Evolutionary conservation across 2,329 filamentous ascomycete species (phyloP).

Genomic region (Fusarium tjaetaba): DNA sequence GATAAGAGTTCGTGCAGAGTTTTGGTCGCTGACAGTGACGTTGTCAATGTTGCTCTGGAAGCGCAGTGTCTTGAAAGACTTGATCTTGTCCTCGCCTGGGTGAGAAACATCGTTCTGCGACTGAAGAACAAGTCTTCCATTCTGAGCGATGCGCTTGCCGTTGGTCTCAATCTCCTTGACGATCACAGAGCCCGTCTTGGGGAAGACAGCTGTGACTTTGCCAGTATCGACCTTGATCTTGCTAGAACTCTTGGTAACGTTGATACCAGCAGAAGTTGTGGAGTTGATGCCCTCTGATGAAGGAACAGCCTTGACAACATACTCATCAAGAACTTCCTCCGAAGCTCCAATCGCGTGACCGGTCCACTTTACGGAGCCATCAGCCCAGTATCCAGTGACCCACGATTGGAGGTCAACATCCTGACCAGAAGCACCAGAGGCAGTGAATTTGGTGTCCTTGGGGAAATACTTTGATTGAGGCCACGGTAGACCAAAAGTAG

Average conservation of each 20-base stretch:
- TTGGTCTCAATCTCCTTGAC: slow-evolving; percentile 53
- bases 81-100: slow-evolving; percentile 7
- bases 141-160: slow-evolving; percentile 55
- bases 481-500: slow-evolving; percentile 58
- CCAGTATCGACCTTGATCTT: slow-evolving; percentile 56
- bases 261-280: slow-evolving; percentile 5
- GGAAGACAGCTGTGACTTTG: slow-evolving; percentile 54
- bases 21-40: slow-evolving; percentile 57
- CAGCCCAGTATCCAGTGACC: slow-evolving; percentile 68
- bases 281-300: slow-evolving; percentile 22
- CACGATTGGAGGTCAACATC: slow-evolving; percentile 57
- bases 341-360: slow-evolving; percentile 63
- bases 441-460: slow-evolving; percentile 51
- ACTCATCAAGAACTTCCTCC: slow-evolving; percentile 52
- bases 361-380: slow-evolving; percentile 70
- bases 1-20: slow-evolving; percentile 53
- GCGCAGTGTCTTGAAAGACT: slow-evolving; percentile 52
- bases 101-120: slow-evolving; percentile 61
- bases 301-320: slow-evolving; percentile 47
- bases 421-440: slow-evolving; percentile 37
- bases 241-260: slow-evolving; percentile 36
- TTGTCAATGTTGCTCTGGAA: slow-evolving; percentile 63
- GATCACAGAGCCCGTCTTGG: slow-evolving; percentile 54
- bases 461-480: slow-evolving; percentile 52
- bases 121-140: slow-evolving; percentile 63